Base-by-base conservation (phyloP, 208 protist genomes). In the Trypanosoma boissoni region DNA sequence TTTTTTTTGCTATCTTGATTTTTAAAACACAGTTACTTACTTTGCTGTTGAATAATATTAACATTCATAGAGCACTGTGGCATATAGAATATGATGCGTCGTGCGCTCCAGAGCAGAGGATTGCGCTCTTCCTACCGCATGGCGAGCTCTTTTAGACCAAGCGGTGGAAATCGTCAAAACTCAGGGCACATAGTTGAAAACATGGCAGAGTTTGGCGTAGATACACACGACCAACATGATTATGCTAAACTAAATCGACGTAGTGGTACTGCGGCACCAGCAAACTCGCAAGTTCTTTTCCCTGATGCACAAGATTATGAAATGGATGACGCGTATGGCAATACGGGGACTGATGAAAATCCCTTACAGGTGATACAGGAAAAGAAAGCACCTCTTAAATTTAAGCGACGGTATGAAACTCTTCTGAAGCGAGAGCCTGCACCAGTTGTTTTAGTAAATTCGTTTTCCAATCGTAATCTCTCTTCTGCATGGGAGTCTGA, bases 371-470 rank as follows among this genome's bases (percentile, higher is more conserved):
- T 71, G 6, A 61, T 24, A 8, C 21, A 56, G 32, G 32, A 53
- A n/a, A 50, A 56, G 23, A 36, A 28, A 5, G 46, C 58, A 12
- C 70, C 51, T 12, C 76, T 77, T 29, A 80, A 76, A 43, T 60
- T 78, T 21, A 89, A 89, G 63, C 85, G 74, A 68, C 56, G 71
- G 37, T 90, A 88, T 65, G 58, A 72, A 24, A 52, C 57, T 52
- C 68, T 80, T 23, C 64, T 77, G 66, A 63, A 75, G 46, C 68
- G 74, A n/a, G 78, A 74, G 63, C 31, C 57, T 1, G 57, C 85
- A 54, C 64, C 66, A 12, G 68, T 89, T 10, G 57, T 67, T 31
- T 86, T 91, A 45, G 83, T 71, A 21, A 88, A 68, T 61, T 78
- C 70, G 31, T 91, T 91, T 58, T 34, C 68, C 34, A 34, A 48